These are phyloP conservation scores for Echites panduratus DNA, from an alignment of 257 asterid species.

Conservation along the genomic window DNA sequence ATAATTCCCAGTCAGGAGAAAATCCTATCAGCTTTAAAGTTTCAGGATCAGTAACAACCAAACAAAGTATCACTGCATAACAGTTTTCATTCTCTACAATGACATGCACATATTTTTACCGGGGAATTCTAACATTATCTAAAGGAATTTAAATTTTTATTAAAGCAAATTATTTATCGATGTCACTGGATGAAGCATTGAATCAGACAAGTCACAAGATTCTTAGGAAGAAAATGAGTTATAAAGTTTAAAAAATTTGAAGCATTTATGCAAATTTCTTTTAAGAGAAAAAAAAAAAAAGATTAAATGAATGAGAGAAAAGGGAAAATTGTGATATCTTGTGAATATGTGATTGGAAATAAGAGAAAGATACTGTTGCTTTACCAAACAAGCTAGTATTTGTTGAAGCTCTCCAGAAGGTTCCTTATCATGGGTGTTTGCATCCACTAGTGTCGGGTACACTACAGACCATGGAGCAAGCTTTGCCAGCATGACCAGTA, in stretches of 20 bases:
- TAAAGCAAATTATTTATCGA: not conserved
- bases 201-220: not conserved
- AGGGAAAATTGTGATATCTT: not conserved
- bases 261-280: not conserved
- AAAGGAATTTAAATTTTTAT: not conserved
- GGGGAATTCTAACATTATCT: not conserved
- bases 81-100: not conserved
- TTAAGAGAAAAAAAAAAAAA: not conserved
- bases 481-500: conserved; percentile 85
- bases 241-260: not conserved
- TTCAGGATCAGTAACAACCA: not conserved
- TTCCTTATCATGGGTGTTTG: conserved; percentile 72
- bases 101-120: no score
- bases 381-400: conserved; percentile 85
- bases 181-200: not conserved
- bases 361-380: not conserved
- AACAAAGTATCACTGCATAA: not conserved
- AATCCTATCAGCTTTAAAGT: not conserved
- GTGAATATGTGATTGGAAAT: not conserved
- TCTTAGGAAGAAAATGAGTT: not conserved
- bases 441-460: conserved; percentile 94
- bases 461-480: conserved; percentile 90
- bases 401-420: conserved; percentile 87
- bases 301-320: not conserved
- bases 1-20: not conserved